A percentile compares a stretch with the other conserved stretches of the same genome.
phyloP scores from a whole-genome alignment of 768 basidiomycete genomes.

The Megacollybia marginata region DNA sequence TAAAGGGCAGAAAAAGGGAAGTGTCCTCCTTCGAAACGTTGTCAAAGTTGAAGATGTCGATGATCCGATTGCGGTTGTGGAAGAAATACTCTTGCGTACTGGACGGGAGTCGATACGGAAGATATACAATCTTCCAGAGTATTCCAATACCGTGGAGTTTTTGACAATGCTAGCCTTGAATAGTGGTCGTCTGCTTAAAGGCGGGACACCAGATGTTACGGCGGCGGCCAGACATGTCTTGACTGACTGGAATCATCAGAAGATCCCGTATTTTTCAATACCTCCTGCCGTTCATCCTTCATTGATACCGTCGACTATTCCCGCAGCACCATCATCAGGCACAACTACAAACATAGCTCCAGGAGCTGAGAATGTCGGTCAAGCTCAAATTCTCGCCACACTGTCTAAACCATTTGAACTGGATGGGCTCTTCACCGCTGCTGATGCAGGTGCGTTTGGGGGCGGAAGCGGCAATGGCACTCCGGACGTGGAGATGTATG shows the following conservation, averaged over 20 bases:
- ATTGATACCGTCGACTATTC: conserved; percentile 45
- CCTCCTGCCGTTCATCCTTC: conserved; percentile 80
- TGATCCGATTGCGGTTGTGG: conserved; percentile 88
- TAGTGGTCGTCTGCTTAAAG: conserved; percentile 81
- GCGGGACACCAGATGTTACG: conserved; percentile 85
- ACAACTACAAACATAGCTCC: conserved; percentile 39
- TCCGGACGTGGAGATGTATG: conserved; percentile 37
- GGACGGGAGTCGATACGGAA: conserved; percentile 64
- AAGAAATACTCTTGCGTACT: conserved; percentile 76
- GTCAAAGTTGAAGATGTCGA: conserved; percentile 86
- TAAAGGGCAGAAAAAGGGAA: conserved; percentile 44
- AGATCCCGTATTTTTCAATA: conserved; percentile 81
- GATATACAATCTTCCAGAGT: conserved; percentile 81
- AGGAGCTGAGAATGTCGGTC: conserved; percentile 74
- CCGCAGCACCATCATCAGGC: conserved; percentile 17
- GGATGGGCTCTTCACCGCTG: conserved; percentile 72
- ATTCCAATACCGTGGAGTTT: conserved; percentile 69
- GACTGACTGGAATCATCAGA: conserved; percentile 93
- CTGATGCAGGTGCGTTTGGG: conserved; percentile 77
- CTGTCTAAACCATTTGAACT: conserved; percentile 75
- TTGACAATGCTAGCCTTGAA: conserved; percentile 84
- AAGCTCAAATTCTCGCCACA: conserved; percentile 66
- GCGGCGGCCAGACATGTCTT: conserved; percentile 77
- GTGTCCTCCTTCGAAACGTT: conserved; percentile 79
- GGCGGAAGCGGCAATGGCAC: conserved; percentile 33